Evolutionary conservation across 2,329 filamentous ascomycete species (phyloP), one percentile per base, ranked within the genome.

Genomic region (Waltergamsia citrina): DNA sequence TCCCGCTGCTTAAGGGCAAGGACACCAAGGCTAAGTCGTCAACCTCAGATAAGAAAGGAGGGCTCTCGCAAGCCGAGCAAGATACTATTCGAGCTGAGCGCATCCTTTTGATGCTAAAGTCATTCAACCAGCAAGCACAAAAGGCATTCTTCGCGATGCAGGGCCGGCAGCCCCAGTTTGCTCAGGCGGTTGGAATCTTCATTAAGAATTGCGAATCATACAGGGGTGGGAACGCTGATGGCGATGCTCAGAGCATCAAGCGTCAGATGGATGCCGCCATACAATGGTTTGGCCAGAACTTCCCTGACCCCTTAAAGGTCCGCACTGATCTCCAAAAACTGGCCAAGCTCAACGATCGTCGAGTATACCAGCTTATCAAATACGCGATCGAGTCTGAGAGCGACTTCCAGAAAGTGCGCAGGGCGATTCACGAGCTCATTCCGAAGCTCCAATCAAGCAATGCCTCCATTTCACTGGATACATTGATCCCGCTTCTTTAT

Each of bases 121-220:
- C 81, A 8, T 66, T 98, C 4, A 85, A 94, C 45, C 63, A 71
- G 3, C 78, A 76, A 41, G 81, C 88, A 1, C 88, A 85, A 53
- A 83, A 78, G 43, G 90, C 92, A 0, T 94, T 96, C 56, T 92
- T 94, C 49, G 80, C 82, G 12, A 75, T 93, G 54, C 85, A 94
- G 53, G 73, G 72, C 20, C 78, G 85, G 29, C 88, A 94, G 52
- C 72, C 79, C 4, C 72, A 77, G 32, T 79, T 85, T 47, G 78
- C 83, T 20, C 78, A 77, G 39, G 81, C 82, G 25, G 65, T 95
- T 39, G 71, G 77, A 25, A 68, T 77, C n/a, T 86, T 90, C 45
- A 62, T 98, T 31, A 77, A 82, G 44, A 68, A 79, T n/a, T 95
- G 87, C 49, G 88, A 95, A 52, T 73, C 81, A 11, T 93, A 84